Evolutionary conservation across 768 basidiomycete genomes (phyloP).

Genomic region (Leccinum longicurvipes): DNA sequence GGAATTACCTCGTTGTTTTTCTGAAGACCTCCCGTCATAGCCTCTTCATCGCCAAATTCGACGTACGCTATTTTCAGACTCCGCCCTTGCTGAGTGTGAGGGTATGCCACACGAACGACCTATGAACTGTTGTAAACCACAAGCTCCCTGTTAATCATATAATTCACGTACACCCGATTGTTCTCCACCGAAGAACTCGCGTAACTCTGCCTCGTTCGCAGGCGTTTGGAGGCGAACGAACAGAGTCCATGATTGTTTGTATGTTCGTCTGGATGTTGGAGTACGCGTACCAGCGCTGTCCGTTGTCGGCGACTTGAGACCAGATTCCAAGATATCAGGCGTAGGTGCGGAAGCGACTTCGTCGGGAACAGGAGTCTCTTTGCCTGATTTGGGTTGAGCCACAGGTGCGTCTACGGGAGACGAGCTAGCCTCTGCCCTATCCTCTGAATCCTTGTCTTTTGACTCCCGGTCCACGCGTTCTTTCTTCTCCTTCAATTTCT

Average conservation of each 20-base stretch:
- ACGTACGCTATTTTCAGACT: slow-evolving; percentile 70
- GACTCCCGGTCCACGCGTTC: slow-evolving; percentile 45
- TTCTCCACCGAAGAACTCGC: slow-evolving; percentile 74
- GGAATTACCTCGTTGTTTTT: slow-evolving; percentile 63
- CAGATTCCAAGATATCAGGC: slow-evolving; percentile 28
- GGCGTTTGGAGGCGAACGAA: slow-evolving; percentile 66
- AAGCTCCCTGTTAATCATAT: neutral
- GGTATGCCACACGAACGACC: slow-evolving; percentile 70
- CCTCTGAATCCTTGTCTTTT: slow-evolving; percentile 38
- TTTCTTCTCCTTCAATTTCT: slow-evolving; percentile 62
- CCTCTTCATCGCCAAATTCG: slow-evolving; percentile 86
- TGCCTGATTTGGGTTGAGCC: slow-evolving; percentile 35
- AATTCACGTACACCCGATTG: slow-evolving; percentile 56
- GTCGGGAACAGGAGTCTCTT: slow-evolving; percentile 35
- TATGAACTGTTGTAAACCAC: slow-evolving; percentile 24
- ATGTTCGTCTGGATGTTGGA: slow-evolving; percentile 60
- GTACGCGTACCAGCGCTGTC: slow-evolving; percentile 66
- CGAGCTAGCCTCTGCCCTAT: slow-evolving; percentile 28
- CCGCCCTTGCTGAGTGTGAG: slow-evolving; percentile 45
- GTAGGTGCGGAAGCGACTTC: slow-evolving; percentile 23
- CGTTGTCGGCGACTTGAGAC: slow-evolving; percentile 53
- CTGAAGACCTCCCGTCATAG: slow-evolving; percentile 75
- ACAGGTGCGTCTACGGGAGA: slow-evolving; percentile 24
- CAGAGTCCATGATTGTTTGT: slow-evolving; percentile 79
- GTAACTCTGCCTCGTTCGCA: slow-evolving; percentile 61